Base-by-base conservation (phyloP, 2,329 filamentous ascomycete genomes). In the Chrysoporthe puriensis region DNA sequence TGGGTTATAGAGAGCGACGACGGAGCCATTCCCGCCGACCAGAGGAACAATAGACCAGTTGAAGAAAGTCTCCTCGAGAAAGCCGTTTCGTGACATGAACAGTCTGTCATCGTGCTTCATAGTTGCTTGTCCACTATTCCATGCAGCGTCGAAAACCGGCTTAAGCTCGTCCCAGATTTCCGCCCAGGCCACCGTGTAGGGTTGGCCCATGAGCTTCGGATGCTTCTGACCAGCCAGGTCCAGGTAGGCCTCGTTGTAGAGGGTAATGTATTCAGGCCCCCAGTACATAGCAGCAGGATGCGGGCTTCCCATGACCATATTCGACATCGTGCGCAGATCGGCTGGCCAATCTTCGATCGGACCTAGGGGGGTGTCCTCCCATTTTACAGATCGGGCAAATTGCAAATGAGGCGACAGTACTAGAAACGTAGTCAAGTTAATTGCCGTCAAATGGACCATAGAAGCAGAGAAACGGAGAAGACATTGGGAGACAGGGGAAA, bases 31-130 rank as follows among this genome's bases (percentile, higher is more conserved):
- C 50, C 85, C 83, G 3, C 91, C 92, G 1, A 95, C 86, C 70
- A 95, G 83, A 0, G 92, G 92, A 36, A 95, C 90, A 54, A 95
- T 88, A 1, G 89, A 91, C 91, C 91, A 95, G 14, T 90, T 92
- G 76, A 95, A 95, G 75, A 92, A 95, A 0, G 91, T 89, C 75
- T 96, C 92, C 77, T 96, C 91, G 1, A 93, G 78, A 70, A 86
- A 93, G 1, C 88, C 87, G 70, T 88, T 86, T 8, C 92, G 86
- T 59, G 85, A 82, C 43, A 96, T 85, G 73, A 94, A 93, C 1
- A 95, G 81, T 66, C 88, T 88, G 70, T 95, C 91, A 73, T 96
- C 92, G 71, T 94, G 89, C 76, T 94, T 95, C 90, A 94, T 92
- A 0, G 90, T 93, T 0, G 92, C 90, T 78, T 94, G 89, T 0